phyloP scores from a whole-genome alignment of 2,329 filamentous ascomycete species.

The Monosporascus sp. region DNA sequence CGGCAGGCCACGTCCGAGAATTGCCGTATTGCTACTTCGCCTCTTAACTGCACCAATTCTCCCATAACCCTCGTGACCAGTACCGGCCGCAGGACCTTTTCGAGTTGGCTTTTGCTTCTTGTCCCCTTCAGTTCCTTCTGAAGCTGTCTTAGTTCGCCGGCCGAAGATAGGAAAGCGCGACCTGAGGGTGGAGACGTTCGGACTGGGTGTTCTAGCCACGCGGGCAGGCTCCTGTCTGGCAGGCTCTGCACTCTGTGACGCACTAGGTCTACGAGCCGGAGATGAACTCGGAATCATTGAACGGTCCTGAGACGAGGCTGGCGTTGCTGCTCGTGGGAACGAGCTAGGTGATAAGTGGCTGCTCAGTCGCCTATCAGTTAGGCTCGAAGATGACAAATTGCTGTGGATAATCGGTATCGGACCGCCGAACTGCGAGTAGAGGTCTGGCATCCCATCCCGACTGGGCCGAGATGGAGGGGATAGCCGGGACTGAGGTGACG shows the following conservation, averaged over 20 bases:
- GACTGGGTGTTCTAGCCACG: slow-evolving; percentile 43
- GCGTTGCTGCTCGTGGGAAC: slow-evolving; percentile 29
- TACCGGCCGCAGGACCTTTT: slow-evolving; percentile 85
- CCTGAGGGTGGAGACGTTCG: slow-evolving; percentile 51
- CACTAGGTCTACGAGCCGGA: slow-evolving; percentile 19
- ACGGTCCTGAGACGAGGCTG: slow-evolving; percentile 27
- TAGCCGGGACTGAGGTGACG: slow-evolving; percentile 27
- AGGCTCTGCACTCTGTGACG: slow-evolving; percentile 7
- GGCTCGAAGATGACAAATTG: slow-evolving; percentile 48
- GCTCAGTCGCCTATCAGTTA: slow-evolving; percentile 42
- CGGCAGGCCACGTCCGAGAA: slow-evolving; percentile 37
- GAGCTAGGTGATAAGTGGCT: slow-evolving; percentile 29
- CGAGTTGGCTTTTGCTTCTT: slow-evolving; percentile 54
- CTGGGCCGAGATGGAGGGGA: slow-evolving; percentile 57
- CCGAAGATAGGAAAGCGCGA: slow-evolving; percentile 74
- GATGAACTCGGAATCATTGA: slow-evolving; percentile 22
- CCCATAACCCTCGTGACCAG: slow-evolving; percentile 84
- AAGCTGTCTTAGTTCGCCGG: slow-evolving; percentile 61
- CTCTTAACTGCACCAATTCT: slow-evolving; percentile 56
- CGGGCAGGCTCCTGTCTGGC: slow-evolving; percentile 23
- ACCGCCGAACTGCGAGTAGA: slow-evolving; percentile 50
- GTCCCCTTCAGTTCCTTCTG: slow-evolving; percentile 42
- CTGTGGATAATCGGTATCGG: slow-evolving; percentile 55
- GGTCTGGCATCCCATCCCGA: slow-evolving; percentile 59
- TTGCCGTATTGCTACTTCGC: slow-evolving; percentile 56